These are phyloP conservation scores for Trichosporon inkin DNA, from an alignment of 1,284 basidiomycete genomes.

Conservation along the genomic window DNA sequence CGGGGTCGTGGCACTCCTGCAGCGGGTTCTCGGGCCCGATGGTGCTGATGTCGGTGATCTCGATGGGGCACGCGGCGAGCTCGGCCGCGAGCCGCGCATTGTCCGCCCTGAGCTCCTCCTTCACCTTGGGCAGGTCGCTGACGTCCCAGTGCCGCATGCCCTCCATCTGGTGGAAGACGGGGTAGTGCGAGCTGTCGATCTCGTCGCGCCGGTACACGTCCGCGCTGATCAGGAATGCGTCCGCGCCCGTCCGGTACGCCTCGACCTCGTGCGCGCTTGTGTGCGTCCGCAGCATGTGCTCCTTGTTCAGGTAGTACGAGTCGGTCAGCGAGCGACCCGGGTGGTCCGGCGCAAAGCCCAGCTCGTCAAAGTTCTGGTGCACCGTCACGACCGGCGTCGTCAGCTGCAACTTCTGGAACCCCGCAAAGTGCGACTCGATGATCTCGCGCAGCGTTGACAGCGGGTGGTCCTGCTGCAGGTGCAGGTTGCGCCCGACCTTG, in stretches of 20 bases:
- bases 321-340: constrained; percentile 86
- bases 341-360: constrained; percentile 89
- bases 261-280: constrained; percentile 97
- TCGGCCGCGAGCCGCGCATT: constrained; percentile 60
- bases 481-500: constrained; percentile 67
- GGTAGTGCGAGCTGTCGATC: constrained; percentile 95
- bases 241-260: constrained; percentile 70
- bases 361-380: constrained; percentile 91
- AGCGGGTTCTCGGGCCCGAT: constrained; percentile 72
- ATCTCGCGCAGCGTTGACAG: constrained; percentile 76
- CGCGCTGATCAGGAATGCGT: constrained; percentile 88
- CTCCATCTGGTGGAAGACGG: constrained; percentile 98
- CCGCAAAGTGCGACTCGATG: constrained; percentile 76
- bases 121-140: constrained; percentile 46
- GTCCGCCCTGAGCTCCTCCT: constrained; percentile 14
- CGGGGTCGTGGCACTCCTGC: constrained; percentile 70
- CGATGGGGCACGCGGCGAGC: constrained; percentile 65
- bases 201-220: constrained; percentile 98
- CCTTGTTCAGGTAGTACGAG: constrained; percentile 91
- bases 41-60: constrained; percentile 80
- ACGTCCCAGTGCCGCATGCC: constrained; percentile 74
- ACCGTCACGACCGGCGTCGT: constrained; percentile 85
- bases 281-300: constrained; percentile 91
- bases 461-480: constrained; percentile 74
- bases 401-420: constrained; percentile 52